Conservation (phyloP, 257 asterid species). For the Datura wrightii region DNA sequence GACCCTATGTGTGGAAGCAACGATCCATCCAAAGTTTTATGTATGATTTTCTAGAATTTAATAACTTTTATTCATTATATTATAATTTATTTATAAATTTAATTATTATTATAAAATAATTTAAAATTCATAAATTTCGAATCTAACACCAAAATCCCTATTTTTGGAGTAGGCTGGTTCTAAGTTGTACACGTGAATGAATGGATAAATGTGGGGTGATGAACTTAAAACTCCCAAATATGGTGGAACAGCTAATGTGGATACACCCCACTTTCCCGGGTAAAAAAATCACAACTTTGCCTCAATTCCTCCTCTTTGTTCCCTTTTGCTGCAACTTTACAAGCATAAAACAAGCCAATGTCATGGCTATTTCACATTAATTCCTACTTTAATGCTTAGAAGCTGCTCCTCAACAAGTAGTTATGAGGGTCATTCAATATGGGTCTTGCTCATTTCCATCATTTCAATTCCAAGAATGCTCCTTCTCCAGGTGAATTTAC, state of each 20-base stretch:
- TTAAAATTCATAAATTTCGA: too few species aligned
- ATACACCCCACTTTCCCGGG: background rate
- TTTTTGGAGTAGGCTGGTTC: background rate
- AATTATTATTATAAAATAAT: too few species aligned
- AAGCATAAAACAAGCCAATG: background rate
- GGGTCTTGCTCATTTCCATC: constrained; percentile 26
- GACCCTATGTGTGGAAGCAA: too few species aligned
- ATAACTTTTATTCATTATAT: too few species aligned
- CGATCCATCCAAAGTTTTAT: too few species aligned
- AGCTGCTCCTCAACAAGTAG: background rate
- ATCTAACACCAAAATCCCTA: background rate
- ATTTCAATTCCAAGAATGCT: background rate
- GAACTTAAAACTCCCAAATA: background rate
- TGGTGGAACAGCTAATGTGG: background rate
- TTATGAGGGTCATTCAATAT: constrained; percentile 26
- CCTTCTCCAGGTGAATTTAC: constrained; percentile 26
- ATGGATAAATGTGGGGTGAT: background rate
- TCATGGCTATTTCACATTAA: constrained; percentile 13
- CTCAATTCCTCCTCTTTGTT: background rate
- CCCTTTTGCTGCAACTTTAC: background rate
- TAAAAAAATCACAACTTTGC: background rate
- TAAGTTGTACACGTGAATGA: constrained; percentile 4
- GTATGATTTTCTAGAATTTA: too few species aligned
- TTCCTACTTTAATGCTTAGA: background rate
- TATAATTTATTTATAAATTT: too few species aligned